Evolutionary conservation across 2,329 filamentous ascomycete genomes (phyloP), one percentile per base, ranked within the genome.

Genomic region (Exophiala phaeomuriformis): DNA sequence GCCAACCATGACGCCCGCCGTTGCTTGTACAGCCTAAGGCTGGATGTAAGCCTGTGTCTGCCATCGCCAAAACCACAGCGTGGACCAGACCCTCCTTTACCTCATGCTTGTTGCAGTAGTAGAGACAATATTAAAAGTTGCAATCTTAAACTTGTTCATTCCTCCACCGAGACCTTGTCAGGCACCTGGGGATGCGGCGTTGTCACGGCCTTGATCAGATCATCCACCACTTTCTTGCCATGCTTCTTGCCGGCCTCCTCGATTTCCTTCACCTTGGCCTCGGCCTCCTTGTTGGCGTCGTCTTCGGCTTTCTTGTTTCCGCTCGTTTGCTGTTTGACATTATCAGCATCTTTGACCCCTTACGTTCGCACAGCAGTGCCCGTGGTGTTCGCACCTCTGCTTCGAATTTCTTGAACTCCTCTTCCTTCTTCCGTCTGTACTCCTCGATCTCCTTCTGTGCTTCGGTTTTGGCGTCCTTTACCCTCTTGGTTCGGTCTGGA

Each of bases 391-490:
- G 66, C 67, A 85, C 83, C 80, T 88, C 80, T 60, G 88, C 80
- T 77, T 97, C 90, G 66, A 95, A 97, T 69, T 86, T 85, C 78
- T 93, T 91, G 77, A 90, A 97, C 72, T 97, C 91, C 35, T 87
- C 81, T 67, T 98, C 93, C 77, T 96, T 98, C 65, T 85, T 75
- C 66, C 84, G 81, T 70, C 84, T 83, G 78, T 98, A 97, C 52
- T 89, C 86, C 63, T 95, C 88, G 67, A 98, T 95, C 72, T 98
- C 91, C 75, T 95, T 95, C 76, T 96, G 94, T 59, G 93, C 93
- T 74, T 98, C 93, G 68, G 88, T 84, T 68, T 91, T 88, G 60
- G 93, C 93, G 76, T 97, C 93, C 75, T 89, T 95, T 74, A 98
- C 89, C 69, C 90, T 85, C 79, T 96, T 96, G 59, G 93, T 96